phyloP scores from a whole-genome alignment of 169 alveolate species.

The Babesia bovis region DNA sequence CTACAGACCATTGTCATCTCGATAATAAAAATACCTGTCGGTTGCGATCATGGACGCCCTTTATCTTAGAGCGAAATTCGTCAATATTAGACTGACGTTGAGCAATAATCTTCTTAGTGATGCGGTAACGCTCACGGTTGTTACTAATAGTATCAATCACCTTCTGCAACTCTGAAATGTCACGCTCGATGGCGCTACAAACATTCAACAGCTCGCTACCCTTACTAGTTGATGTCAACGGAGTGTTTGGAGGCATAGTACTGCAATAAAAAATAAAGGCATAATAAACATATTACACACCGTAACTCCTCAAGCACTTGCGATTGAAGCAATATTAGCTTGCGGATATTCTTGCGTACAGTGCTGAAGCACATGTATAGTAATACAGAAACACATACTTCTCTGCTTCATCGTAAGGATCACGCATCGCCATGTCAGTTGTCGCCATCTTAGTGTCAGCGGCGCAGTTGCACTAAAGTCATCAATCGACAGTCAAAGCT shows the following conservation, averaged over 20 bases:
- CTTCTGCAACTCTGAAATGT: slow-evolving; percentile 64
- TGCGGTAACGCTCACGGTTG: slow-evolving; percentile 41
- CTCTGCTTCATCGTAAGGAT: slow-evolving; percentile 69
- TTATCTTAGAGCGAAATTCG: slow-evolving; percentile 59
- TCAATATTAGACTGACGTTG: slow-evolving; percentile 49
- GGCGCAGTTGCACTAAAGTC: background rate
- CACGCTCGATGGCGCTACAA: slow-evolving; percentile 51
- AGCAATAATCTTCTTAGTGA: slow-evolving; percentile 28
- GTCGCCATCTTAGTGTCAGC: slow-evolving; percentile 26
- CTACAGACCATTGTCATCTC: background rate
- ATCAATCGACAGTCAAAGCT: too few relatives aligned
- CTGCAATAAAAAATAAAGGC: background rate
- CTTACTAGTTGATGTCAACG: slow-evolving; percentile 9
- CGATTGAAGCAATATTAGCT: slow-evolving; percentile 55
- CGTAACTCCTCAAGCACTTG: slow-evolving; percentile 48
- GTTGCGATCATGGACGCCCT: slow-evolving; percentile 42
- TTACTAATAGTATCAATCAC: slow-evolving; percentile 48
- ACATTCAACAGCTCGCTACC: slow-evolving; percentile 41
- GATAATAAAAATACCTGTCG: background rate
- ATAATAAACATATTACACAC: too few relatives aligned
- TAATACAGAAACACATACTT: slow-evolving; percentile 1
- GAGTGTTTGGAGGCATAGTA: slow-evolving; percentile 10
- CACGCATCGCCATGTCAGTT: slow-evolving; percentile 23
- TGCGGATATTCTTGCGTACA: slow-evolving; percentile 55
- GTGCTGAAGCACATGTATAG: slow-evolving; percentile 9